Evolutionary conservation across 306 rosid genomes (phyloP), one percentile per base, ranked within the genome.

Genomic region (Vicia faba): DNA sequence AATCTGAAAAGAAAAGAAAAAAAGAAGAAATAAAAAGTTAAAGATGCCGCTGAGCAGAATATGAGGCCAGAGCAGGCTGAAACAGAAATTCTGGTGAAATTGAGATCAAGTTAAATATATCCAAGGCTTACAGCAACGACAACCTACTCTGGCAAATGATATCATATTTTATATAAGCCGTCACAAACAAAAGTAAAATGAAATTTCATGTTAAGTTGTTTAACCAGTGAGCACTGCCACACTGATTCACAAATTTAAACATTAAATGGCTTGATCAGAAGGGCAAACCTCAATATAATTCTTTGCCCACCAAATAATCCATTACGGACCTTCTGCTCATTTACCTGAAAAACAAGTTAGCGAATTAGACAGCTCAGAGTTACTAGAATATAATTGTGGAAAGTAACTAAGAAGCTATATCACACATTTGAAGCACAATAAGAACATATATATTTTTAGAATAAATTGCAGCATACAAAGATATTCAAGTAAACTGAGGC

Each of bases 271-370:
- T 68, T 45, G 40, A 66, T 57, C 56, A 71, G 43, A 81, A 61
- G 26, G 66, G 63, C 56, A 49, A 80, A 92, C 98, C 98, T 93
- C 79, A 89, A 64, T 45, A 70, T 29, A 64, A 90, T 72, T 66
- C 38, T 76, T 75, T 75, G 72, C 61, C 87, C 84, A 16, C 91
- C 90, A 79, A 70, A 66, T 61, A 75, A 70, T 69, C 86, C 76
- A 79, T 74, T 81, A 0, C 16, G 58, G 29, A 69, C 83, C 80
- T 85, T 85, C 66, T 46, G 35, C 45, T 85, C 85, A 35, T 91
- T 91, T 66, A 87, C 95, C 97, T 91, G 83, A 70, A 65, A 57
- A 46, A 48, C 40, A 45, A 66, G 57, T 57, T 74, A 45, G 64
- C 9, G 68, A 60, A 70, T 74, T 14, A 31, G 36, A 58, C 55